Conservation (phyloP, 2,329 filamentous ascomycete species). For the Neopestalotiopsis sp. region DNA sequence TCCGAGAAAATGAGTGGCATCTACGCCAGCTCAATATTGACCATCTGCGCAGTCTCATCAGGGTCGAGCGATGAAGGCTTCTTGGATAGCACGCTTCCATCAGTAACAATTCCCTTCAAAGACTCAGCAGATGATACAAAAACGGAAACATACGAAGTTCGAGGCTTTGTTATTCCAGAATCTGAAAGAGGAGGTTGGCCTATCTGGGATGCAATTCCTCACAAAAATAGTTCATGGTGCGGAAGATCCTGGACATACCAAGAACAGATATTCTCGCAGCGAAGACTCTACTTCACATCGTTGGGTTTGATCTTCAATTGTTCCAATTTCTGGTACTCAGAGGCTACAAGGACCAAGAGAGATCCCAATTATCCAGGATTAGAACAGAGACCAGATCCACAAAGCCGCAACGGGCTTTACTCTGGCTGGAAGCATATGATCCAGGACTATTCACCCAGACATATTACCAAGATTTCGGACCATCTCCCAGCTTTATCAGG, state of each 20-base stretch:
- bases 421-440: background rate
- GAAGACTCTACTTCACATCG: background rate
- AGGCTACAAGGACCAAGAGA: background rate
- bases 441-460: background rate
- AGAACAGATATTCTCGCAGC: background rate
- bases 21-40: background rate
- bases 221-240: background rate
- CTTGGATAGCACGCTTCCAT: background rate
- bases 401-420: background rate
- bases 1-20: background rate
- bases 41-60: background rate
- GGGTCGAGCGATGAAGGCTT: background rate
- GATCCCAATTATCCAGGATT: background rate
- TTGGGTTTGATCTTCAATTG: background rate
- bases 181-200: background rate
- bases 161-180: background rate
- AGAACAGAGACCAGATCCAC: background rate
- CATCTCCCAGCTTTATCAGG: background rate
- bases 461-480: background rate
- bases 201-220: background rate
- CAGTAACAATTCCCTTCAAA: background rate
- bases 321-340: background rate
- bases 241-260: background rate
- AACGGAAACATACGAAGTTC: background rate
- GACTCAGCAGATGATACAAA: background rate